Conservation (phyloP, 2,329 filamentous ascomycete genomes). For the Neoarthrinium moseri region DNA sequence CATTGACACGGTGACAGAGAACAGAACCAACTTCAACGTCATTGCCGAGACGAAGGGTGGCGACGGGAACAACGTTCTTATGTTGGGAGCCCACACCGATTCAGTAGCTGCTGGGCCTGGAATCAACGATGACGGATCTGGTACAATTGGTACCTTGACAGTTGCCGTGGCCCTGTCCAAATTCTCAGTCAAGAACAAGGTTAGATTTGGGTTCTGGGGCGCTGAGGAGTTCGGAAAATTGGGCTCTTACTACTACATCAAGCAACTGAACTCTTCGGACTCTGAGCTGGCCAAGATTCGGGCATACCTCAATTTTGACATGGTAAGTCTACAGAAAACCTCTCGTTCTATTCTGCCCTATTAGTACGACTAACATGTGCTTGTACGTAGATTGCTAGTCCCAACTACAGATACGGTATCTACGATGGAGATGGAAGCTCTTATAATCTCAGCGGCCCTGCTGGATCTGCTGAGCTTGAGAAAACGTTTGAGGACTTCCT, state of each 20-base stretch:
- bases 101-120: constrained; percentile 50
- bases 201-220: constrained; percentile 52
- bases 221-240: constrained; percentile 50
- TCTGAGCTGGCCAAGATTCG: constrained; percentile 48
- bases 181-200: constrained; percentile 45
- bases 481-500: constrained; percentile 59
- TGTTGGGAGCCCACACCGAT: constrained; percentile 47
- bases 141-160: constrained; percentile 46
- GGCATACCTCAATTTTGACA: constrained; percentile 57
- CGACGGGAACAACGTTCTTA: constrained; percentile 46
- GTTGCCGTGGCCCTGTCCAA: constrained; percentile 41
- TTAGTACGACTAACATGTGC: too few relatives aligned
- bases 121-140: constrained; percentile 64
- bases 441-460: constrained; percentile 53
- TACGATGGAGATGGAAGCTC: constrained; percentile 62
- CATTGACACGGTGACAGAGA: constrained; percentile 47
- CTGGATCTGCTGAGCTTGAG: constrained; percentile 60
- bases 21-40: constrained; percentile 49
- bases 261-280: constrained; percentile 36
- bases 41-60: constrained; percentile 48
- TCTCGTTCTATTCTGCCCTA: too few relatives aligned
- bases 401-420: constrained; percentile 51
- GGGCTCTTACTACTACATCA: constrained; percentile 49
- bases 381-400: constrained; percentile 37
- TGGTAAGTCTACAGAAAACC: constrained; percentile 31